These are phyloP conservation scores for Wickerhamomyces sp. DNA, from an alignment of 1,139 yeast species.

Conservation along the genomic window DNA sequence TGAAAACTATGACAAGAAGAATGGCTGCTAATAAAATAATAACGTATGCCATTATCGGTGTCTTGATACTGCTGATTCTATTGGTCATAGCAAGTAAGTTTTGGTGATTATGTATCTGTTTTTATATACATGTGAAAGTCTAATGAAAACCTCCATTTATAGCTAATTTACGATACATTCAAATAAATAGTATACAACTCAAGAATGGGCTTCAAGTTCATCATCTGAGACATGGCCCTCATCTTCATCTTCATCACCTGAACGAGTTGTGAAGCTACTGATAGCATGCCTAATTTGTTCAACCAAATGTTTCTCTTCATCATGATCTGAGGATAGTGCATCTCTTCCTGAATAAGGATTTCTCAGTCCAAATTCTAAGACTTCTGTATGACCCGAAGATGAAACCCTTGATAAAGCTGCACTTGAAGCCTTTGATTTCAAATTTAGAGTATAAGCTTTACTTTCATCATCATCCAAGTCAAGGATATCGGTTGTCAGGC, in stretches of 20 bases:
- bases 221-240: constrained; percentile 40
- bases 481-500: constrained; percentile 60
- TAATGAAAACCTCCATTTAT: not conserved
- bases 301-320: constrained; percentile 37
- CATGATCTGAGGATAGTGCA: constrained; percentile 18
- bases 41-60: constrained; percentile 92
- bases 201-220: constrained; percentile 48
- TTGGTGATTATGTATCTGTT: constrained; percentile 34
- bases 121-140: constrained; percentile 3
- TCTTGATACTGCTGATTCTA: constrained; percentile 75
- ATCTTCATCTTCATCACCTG: constrained; percentile 29
- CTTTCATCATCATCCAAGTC: constrained; percentile 64
- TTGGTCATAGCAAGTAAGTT: constrained; percentile 86
- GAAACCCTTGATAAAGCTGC: constrained; percentile 34
- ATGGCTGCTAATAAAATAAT: constrained; percentile 93
- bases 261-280: constrained; percentile 38
- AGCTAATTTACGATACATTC: not conserved
- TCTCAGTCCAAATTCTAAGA: constrained; percentile 12
- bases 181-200: not conserved
- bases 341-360: constrained; percentile 4
- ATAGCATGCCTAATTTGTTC: constrained; percentile 53
- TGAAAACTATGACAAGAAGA: constrained; percentile 89
- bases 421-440: constrained; percentile 19
- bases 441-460: constrained; percentile 16
- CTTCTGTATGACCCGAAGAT: constrained; percentile 23